Base-by-base conservation (phyloP, 306 rosid genomes). In the Alnus glutinosa region DNA sequence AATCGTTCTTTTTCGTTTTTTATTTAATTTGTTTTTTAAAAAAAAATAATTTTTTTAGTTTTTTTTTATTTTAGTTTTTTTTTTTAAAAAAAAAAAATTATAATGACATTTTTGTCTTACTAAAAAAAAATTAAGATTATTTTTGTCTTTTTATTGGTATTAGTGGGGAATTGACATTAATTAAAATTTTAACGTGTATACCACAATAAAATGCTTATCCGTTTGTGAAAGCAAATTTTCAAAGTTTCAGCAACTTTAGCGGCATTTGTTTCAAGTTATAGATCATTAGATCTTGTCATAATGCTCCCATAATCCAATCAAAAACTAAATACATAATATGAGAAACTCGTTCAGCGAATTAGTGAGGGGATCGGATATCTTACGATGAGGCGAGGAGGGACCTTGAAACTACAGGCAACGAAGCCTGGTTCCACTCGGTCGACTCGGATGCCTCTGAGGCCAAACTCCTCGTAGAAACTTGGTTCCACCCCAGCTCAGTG, bases 331-430 rank as follows among this genome's bases (percentile, higher is more conserved):
- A 51, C 52, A 68, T 28, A 19, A 59, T 8, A 28, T 28, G 16
- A 15, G 58, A 59, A 59, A 9, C 5, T 59, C 36, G 32, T 59
- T 59, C 16, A 28, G 5, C 15, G 4, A 59, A 52, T 52, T 2
- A 54, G 1, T 28, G 30, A 61, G 13, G 57, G 3, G 81, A 14
- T 36, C 5, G 55, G 66, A 36, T 1, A 30, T 16, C 74, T 79
- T 85, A 92, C 95, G 14, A 82, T 70, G 88, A 89, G 90, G 59
- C 97, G 93, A 55, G 89, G 88, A 18, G 97, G 97, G 73, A 94
- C 90, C 69, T 77, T 89, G 90, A 91, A 86, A 9, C 87, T 52
- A 46, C 97, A 94, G 4, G 86, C 66, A 50, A 94, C 78, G 73
- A 88, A 55, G 34, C 92, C 93, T 61, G 94, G 92, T 80, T 92